phyloP scores from a whole-genome alignment of 2,329 filamentous ascomycete genomes.

The Fusarium multiceps region DNA sequence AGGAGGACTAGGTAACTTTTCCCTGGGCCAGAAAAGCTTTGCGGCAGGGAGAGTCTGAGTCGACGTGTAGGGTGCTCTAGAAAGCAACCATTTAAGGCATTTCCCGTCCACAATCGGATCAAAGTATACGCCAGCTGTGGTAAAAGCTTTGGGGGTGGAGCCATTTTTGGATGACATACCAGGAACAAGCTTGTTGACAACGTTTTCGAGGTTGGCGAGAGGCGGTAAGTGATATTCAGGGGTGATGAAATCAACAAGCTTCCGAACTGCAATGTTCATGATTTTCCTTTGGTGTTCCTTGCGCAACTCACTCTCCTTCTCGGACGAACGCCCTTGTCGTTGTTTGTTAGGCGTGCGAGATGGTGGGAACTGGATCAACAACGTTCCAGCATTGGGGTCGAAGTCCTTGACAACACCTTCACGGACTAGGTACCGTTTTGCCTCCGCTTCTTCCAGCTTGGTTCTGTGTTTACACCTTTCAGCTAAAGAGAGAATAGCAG shows the following conservation, averaged over 20 bases:
- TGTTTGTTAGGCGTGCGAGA: slow-evolving; percentile 18
- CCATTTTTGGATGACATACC: slow-evolving; percentile 47
- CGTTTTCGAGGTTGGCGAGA: slow-evolving; percentile 57
- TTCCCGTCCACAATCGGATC: slow-evolving; percentile 45
- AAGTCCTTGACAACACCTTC: slow-evolving; percentile 60
- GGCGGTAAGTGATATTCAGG: slow-evolving; percentile 59
- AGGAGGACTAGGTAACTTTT: slow-evolving; percentile 27
- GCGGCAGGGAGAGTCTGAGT: slow-evolving; percentile 48
- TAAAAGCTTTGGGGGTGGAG: slow-evolving; percentile 54
- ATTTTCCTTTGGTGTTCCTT: slow-evolving; percentile 55
- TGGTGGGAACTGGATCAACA: slow-evolving; percentile 58
- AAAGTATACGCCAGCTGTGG: slow-evolving; percentile 54
- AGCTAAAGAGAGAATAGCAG: slow-evolving; percentile 71
- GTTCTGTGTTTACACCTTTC: slow-evolving; percentile 60
- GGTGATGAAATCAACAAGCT: slow-evolving; percentile 62
- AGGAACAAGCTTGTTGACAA: slow-evolving; percentile 62
- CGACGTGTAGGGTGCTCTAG: slow-evolving; percentile 59
- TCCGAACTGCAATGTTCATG: slow-evolving; percentile 60
- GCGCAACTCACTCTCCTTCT: slow-evolving; percentile 43
- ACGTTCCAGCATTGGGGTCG: slow-evolving; percentile 60
- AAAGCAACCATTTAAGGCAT: slow-evolving; percentile 57
- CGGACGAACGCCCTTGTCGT: slow-evolving; percentile 41
- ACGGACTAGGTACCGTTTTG: slow-evolving; percentile 64
- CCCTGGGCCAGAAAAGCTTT: slow-evolving; percentile 41
- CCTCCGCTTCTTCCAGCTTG: slow-evolving; percentile 61